Percentiles rank a stretch among this genome's conserved stretches.
phyloP scores from a whole-genome alignment of 2,329 filamentous ascomycete species.

The Aspergillus fumigatus region DNA sequence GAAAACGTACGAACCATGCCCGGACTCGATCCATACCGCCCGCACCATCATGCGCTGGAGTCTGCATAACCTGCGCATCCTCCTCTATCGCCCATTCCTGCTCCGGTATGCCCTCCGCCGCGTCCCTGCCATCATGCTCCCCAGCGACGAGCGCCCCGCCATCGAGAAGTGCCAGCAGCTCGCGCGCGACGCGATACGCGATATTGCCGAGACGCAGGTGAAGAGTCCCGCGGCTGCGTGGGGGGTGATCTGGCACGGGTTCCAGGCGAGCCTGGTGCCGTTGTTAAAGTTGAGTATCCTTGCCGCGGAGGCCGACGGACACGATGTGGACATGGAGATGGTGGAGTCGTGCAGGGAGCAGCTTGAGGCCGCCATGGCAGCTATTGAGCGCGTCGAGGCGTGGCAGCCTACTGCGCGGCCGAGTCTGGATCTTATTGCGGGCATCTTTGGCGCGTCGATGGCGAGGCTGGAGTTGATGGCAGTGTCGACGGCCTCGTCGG shows the following conservation, averaged over 20 bases:
- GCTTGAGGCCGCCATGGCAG: not conserved
- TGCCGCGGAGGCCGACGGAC: not conserved
- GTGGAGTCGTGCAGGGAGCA: not conserved
- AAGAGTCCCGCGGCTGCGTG: conserved; percentile 70
- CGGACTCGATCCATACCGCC: conserved; percentile 63
- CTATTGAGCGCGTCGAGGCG: not conserved
- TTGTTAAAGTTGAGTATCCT: conserved; percentile 33
- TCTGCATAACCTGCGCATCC: conserved; percentile 69
- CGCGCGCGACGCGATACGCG: conserved; percentile 64
- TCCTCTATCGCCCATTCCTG: conserved; percentile 66
- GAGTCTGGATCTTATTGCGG: not conserved
- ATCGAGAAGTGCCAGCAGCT: conserved; percentile 65
- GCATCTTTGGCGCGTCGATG: not conserved
- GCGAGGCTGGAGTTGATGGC: not conserved
- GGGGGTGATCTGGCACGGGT: conserved; percentile 75
- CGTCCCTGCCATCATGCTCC: conserved; percentile 45
- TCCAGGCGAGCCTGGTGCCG: conserved; percentile 73
- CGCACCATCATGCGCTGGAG: conserved; percentile 74
- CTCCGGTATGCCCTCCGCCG: conserved; percentile 56
- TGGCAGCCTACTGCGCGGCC: not conserved
- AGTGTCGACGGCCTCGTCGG: too few relatives aligned
- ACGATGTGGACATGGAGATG: not conserved
- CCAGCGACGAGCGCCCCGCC: conserved; percentile 59
- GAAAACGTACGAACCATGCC: conserved; percentile 58
- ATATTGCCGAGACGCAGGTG: conserved; percentile 63